Percentiles rank a stretch among this genome's conserved stretches.
Conservation (phyloP, 345 rosid genomes). For the Populus pruinosa region DNA sequence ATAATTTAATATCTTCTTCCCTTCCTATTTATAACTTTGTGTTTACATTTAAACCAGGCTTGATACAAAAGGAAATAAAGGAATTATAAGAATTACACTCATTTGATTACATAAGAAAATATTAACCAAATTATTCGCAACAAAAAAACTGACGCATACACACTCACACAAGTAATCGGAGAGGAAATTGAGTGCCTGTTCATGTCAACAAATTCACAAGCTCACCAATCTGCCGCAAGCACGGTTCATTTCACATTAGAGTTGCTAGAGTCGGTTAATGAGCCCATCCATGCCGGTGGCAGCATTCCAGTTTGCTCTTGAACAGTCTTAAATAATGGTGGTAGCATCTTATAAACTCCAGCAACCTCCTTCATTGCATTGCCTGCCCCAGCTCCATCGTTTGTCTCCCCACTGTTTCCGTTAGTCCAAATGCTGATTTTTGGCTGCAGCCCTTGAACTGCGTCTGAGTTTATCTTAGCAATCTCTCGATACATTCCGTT, state of each 20-base stretch:
- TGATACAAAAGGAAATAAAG: not conserved
- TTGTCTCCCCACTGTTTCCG: conserved; percentile 23
- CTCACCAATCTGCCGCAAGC: not conserved
- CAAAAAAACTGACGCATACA: not conserved
- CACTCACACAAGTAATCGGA: not conserved
- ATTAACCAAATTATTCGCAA: too few species aligned
- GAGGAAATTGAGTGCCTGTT: not conserved
- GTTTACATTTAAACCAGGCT: not conserved
- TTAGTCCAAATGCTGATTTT: conserved; percentile 72
- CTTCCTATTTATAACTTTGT: not conserved
- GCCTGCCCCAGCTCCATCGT: conserved; percentile 8
- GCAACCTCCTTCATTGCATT: conserved; percentile 62
- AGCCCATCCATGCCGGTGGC: conserved; percentile 68
- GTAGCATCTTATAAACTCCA: conserved; percentile 64
- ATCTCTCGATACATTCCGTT: conserved; percentile 48
- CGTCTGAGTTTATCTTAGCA: conserved; percentile 57
- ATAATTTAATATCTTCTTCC: not conserved
- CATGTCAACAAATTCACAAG: not conserved
- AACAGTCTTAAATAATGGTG: conserved; percentile 70
- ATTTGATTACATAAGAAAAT: not conserved
- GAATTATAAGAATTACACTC: not conserved
- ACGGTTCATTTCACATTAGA: not conserved
- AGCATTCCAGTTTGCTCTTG: conserved; percentile 77
- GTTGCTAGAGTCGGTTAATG: conserved; percentile 13
- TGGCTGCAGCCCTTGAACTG: conserved; percentile 56